Percentiles rank a stretch among this genome's conserved stretches.
Conservation (phyloP, 768 basidiomycete species). For the Lepiota venenata region DNA sequence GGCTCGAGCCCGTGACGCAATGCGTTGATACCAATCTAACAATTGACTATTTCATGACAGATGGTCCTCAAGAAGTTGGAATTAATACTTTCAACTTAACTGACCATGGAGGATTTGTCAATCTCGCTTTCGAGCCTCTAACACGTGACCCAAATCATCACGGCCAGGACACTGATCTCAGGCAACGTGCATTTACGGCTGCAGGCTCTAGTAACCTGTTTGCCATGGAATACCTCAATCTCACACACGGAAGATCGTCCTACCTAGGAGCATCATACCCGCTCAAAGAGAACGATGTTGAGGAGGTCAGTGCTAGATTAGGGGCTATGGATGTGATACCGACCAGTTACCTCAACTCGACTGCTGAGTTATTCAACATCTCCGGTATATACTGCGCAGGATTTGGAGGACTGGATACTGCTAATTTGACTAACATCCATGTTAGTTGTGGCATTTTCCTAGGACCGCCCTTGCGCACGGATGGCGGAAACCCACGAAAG, state of each 20-base stretch:
- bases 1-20: neutral
- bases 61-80: no score
- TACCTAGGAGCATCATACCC: slow-evolving; percentile 10
- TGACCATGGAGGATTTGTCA: neutral
- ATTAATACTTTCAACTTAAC: neutral
- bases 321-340: neutral
- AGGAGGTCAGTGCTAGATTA: neutral
- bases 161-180: slow-evolving; percentile 16
- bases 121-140: no score
- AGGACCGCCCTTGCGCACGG: slow-evolving; percentile 17
- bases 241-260: slow-evolving; percentile 15
- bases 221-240: slow-evolving; percentile 13
- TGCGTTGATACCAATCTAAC: neutral
- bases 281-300: neutral
- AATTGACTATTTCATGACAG: neutral
- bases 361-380: neutral
- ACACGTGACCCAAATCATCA: slow-evolving; percentile 9
- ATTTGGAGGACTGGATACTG: slow-evolving; percentile 15
- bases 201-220: slow-evolving; percentile 16
- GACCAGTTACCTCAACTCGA: neutral
- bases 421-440: slow-evolving; percentile 17
- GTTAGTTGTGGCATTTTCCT: slow-evolving; percentile 17
- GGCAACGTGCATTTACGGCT: slow-evolving; percentile 18
- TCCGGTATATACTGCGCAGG: slow-evolving; percentile 16
- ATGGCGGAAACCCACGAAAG: slow-evolving; percentile 17